Conservation (phyloP, 2,329 filamentous ascomycete genomes). For the Tolypocladium capitatum region DNA sequence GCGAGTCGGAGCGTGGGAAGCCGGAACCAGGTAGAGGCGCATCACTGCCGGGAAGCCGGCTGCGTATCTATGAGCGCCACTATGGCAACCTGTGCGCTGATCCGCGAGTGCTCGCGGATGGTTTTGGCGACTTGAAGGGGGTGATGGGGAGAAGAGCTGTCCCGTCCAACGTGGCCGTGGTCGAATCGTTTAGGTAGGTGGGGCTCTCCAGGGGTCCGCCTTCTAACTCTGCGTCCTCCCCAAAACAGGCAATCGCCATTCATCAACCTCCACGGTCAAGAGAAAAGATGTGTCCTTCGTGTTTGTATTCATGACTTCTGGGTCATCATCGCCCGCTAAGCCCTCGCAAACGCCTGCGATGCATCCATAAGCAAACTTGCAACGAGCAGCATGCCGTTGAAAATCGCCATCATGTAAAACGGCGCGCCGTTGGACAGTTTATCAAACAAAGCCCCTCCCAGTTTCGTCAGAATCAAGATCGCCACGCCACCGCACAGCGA, state of each 20-base stretch:
- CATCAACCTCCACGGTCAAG: neutral
- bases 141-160: too few relatives aligned
- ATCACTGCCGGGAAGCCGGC: too few relatives aligned
- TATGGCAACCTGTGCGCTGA: too few relatives aligned
- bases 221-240: neutral
- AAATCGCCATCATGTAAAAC: conserved; percentile 87
- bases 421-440: conserved; percentile 59
- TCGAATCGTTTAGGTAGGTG: too few relatives aligned
- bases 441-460: conserved; percentile 82
- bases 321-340: neutral
- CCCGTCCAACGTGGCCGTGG: too few relatives aligned
- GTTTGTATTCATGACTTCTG: conserved; percentile 5
- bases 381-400: conserved; percentile 62
- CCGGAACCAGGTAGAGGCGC: too few relatives aligned
- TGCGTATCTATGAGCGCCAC: too few relatives aligned
- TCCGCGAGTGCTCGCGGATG: too few relatives aligned
- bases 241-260: too few relatives aligned
- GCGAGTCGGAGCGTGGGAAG: neutral
- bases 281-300: neutral
- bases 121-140: too few relatives aligned
- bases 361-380: conserved; percentile 39
- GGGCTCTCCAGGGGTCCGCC: neutral
- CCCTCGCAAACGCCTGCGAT: conserved; percentile 21
- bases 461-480: conserved; percentile 81
- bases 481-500: conserved; percentile 81